Evolutionary conservation across 1,139 yeast genomes (phyloP).

Genomic region (Kodamaea fungicola): DNA sequence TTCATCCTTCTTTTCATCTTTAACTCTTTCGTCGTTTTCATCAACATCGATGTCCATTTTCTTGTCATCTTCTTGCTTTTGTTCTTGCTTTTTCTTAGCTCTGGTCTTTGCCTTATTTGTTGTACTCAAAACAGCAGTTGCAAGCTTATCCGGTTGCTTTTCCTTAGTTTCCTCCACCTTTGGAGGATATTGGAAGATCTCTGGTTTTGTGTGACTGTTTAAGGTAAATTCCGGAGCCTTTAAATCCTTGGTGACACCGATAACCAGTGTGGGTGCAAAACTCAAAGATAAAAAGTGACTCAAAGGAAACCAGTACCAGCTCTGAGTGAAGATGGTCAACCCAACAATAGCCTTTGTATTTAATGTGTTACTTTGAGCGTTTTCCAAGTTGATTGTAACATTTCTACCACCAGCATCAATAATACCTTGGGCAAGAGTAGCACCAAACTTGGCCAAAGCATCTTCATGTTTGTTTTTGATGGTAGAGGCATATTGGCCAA

Average conservation of each 20-base stretch:
- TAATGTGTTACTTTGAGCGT: constrained; percentile 84
- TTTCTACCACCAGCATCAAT: constrained; percentile 99
- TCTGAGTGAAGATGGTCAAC: constrained; percentile 81
- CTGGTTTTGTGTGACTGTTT: constrained; percentile 77
- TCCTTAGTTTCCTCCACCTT: constrained; percentile 76
- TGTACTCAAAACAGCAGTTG: constrained; percentile 91
- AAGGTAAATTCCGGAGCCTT: constrained; percentile 82
- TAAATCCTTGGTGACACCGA: constrained; percentile 83
- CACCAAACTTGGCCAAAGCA: constrained; percentile 96
- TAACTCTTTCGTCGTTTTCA: constrained; percentile 17
- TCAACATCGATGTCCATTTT: constrained; percentile 27
- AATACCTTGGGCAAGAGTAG: constrained; percentile 95
- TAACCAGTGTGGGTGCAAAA: constrained; percentile 86
- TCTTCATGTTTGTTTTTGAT: constrained; percentile 89
- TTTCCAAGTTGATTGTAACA: constrained; percentile 89
- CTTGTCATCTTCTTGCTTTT: constrained; percentile 39
- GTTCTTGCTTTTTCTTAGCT: constrained; percentile 71
- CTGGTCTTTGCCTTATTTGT: constrained; percentile 91
- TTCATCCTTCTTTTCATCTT: constrained; percentile 25
- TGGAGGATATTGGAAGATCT: constrained; percentile 85
- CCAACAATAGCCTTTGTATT: constrained; percentile 93
- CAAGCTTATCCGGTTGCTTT: constrained; percentile 83
- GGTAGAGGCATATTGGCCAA: constrained; percentile 70
- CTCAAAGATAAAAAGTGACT: constrained; percentile 91
- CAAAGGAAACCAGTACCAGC: constrained; percentile 99